phyloP scores from a whole-genome alignment of 768 basidiomycete genomes.

The Erythrobasidium yunnanense region DNA sequence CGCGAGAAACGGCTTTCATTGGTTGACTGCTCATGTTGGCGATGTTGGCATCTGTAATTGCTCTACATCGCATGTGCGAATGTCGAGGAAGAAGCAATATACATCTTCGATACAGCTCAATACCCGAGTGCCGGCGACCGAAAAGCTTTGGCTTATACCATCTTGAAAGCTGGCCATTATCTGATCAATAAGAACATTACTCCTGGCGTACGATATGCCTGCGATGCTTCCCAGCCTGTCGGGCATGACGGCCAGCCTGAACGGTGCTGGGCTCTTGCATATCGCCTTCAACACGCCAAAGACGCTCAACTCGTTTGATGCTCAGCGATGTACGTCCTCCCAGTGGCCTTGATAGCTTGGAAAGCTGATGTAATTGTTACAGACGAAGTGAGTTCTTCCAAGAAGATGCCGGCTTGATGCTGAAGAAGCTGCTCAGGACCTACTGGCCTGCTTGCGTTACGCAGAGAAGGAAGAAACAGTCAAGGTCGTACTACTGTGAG shows the following conservation, averaged over 20 bases:
- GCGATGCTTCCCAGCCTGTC: not conserved
- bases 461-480: not conserved
- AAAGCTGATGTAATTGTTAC: not conserved
- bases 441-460: not conserved
- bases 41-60: no score
- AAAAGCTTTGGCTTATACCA: no score
- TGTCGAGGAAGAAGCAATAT: no score
- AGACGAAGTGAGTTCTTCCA: not conserved
- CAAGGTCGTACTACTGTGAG: conserved; percentile 17
- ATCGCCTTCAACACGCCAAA: conserved; percentile 12
- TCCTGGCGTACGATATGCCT: not conserved
- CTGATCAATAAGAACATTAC: no score
- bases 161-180: no score
- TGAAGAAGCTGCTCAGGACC: not conserved
- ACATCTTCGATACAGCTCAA: no score
- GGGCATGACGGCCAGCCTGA: not conserved
- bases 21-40: no score
- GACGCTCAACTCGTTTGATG: conserved; percentile 19
- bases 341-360: not conserved
- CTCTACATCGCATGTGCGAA: no score
- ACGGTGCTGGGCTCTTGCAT: conserved; percentile 4
- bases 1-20: no score
- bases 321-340: conserved; percentile 8
- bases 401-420: not conserved
- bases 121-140: no score